Evolutionary conservation across 225 moss, liverwort and hornwort genomes (phyloP).

Genomic region (Pseudoscleropodium purum): DNA sequence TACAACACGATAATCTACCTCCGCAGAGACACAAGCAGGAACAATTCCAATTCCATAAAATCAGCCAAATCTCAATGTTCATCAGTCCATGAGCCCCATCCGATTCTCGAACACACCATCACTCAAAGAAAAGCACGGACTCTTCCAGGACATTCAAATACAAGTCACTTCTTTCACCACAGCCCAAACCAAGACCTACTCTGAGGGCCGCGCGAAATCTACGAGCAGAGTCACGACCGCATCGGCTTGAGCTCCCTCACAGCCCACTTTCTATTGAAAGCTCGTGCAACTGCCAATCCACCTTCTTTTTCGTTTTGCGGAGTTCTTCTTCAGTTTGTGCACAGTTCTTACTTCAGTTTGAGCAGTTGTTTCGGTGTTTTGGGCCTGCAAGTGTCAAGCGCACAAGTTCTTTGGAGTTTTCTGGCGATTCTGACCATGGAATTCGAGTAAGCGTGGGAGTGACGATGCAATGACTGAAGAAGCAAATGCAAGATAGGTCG

Average conservation of each 20-base stretch:
- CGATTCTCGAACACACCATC: not conserved
- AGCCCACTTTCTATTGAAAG: not conserved
- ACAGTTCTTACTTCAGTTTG: not conserved
- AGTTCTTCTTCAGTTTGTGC: not conserved
- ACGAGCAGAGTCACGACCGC: not conserved
- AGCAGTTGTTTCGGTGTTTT: not conserved
- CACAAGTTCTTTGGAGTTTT: not conserved
- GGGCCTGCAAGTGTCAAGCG: not conserved
- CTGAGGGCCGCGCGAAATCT: not conserved
- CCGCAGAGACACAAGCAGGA: not conserved
- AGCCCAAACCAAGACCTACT: not conserved
- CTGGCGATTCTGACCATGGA: not conserved
- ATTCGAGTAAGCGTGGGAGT: not conserved
- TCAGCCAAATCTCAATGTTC: not conserved
- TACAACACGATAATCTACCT: not conserved
- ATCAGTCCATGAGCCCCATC: not conserved
- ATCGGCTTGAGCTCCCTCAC: not conserved
- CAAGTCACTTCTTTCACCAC: not conserved
- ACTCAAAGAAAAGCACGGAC: not conserved
- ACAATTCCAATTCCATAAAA: not conserved
- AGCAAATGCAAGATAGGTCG: not conserved
- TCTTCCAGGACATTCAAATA: not conserved
- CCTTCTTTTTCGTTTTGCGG: no score
- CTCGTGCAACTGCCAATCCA: not conserved
- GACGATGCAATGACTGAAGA: not conserved